These are phyloP conservation scores for Zelonia costaricensis DNA, from an alignment of 208 protist genomes.

Conservation along the genomic window DNA sequence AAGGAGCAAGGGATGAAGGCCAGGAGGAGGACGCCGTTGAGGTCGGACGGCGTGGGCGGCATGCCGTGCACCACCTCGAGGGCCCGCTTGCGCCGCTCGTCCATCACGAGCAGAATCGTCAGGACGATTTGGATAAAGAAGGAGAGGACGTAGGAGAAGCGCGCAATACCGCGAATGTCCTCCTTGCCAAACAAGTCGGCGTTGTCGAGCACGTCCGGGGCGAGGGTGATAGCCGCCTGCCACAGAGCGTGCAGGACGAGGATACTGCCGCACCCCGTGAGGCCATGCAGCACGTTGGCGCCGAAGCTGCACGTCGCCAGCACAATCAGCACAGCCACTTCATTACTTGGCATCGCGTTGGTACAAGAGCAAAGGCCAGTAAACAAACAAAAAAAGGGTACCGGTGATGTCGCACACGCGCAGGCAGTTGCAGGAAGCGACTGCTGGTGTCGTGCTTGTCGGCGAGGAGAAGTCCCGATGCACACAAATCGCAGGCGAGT, in stretches of 20 bases:
- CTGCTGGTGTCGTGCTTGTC: not conserved
- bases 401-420: not conserved
- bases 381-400: constrained; percentile 3
- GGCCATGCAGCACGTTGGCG: constrained; percentile 39
- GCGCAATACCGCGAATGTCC: constrained; percentile 30
- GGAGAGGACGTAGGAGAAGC: constrained; percentile 32
- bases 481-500: too few species aligned
- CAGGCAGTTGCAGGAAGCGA: too few species aligned
- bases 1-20: constrained; percentile 25
- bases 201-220: constrained; percentile 18
- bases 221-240: constrained; percentile 20
- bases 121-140: constrained; percentile 35
- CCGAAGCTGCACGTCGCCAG: constrained; percentile 31
- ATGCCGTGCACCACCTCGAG: constrained; percentile 13
- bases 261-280: constrained; percentile 45
- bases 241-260: constrained; percentile 41
- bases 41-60: constrained; percentile 11
- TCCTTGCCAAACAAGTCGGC: constrained; percentile 18
- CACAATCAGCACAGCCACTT: constrained; percentile 17
- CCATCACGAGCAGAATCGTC: constrained; percentile 18
- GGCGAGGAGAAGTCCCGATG: too few species aligned
- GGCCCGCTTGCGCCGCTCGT: constrained; percentile 26
- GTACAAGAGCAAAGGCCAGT: not conserved
- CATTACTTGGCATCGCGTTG: constrained; percentile 5
- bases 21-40: constrained; percentile 26